These are phyloP conservation scores for Rhizopus sp. DNA, from an alignment of 371 early-diverging fungal genomes.

Conservation along the genomic window DNA sequence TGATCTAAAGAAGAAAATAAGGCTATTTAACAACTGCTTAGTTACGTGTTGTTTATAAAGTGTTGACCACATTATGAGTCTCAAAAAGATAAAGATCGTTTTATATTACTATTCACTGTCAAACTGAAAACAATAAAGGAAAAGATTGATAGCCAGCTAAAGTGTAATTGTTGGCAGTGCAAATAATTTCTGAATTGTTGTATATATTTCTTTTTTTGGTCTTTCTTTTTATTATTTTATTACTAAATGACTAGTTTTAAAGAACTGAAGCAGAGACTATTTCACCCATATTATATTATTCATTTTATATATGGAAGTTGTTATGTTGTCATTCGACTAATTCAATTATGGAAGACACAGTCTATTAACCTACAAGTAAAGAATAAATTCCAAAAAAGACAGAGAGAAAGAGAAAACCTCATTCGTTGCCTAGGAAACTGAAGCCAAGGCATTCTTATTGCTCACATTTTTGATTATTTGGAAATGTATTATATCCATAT, in stretches of 20 bases:
- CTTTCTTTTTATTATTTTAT: neutral
- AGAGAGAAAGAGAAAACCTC: neutral
- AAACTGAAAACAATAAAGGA: too few species aligned
- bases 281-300: slow-evolving; percentile 57
- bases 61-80: too few species aligned
- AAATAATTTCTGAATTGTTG: neutral
- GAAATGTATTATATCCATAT: slow-evolving; percentile 44
- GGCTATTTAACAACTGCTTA: too few species aligned
- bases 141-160: too few species aligned
- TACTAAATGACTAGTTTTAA: slow-evolving; percentile 31
- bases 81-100: too few species aligned
- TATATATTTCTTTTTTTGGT: slow-evolving; percentile 1
- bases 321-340: slow-evolving; percentile 23
- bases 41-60: too few species aligned
- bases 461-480: slow-evolving; percentile 33
- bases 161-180: too few species aligned
- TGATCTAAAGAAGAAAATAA: too few species aligned
- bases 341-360: slow-evolving; percentile 5
- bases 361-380: slow-evolving; percentile 21
- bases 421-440: slow-evolving; percentile 28
- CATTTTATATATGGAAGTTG: slow-evolving; percentile 40
- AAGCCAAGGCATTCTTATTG: slow-evolving; percentile 31
- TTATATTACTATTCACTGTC: too few species aligned
- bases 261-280: slow-evolving; percentile 48
- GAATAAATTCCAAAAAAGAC: too few species aligned